Evolutionary conservation across 2,329 filamentous ascomycete genomes (phyloP).

Genomic region (Diplodia mutila): DNA sequence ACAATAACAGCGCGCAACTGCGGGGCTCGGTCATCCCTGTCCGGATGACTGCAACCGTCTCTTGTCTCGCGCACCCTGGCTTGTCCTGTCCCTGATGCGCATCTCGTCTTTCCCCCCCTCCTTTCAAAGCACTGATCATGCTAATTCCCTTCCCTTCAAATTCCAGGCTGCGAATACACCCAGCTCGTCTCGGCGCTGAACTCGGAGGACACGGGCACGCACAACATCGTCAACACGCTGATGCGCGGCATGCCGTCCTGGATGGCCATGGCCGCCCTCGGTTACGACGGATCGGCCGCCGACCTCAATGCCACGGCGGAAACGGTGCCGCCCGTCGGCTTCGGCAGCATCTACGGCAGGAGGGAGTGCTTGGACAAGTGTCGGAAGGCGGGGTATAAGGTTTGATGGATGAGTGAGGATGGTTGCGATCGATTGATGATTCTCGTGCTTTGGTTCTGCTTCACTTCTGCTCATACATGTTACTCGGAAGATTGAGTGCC

Average conservation of each 20-base stretch:
- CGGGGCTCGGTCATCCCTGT: too few species aligned
- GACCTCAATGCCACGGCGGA: slow-evolving; percentile 38
- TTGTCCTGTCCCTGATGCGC: too few species aligned
- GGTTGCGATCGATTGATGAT: background rate
- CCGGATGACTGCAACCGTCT: too few species aligned
- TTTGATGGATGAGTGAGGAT: background rate
- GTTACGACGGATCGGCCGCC: slow-evolving; percentile 37
- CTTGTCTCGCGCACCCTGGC: too few species aligned
- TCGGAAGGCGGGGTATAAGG: slow-evolving; percentile 24
- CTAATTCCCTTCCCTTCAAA: background rate
- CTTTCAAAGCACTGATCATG: background rate
- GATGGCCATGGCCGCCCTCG: slow-evolving; percentile 51
- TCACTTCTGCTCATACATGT: background rate
- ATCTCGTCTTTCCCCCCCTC: too few species aligned
- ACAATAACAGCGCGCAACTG: too few species aligned
- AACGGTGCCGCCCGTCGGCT: slow-evolving; percentile 46
- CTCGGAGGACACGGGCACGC: slow-evolving; percentile 55
- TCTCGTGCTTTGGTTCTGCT: background rate
- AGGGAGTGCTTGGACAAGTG: slow-evolving; percentile 46
- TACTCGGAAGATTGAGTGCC: background rate
- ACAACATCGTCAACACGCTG: slow-evolving; percentile 52
- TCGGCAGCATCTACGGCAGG: slow-evolving; percentile 48
- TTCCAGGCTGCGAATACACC: slow-evolving; percentile 52
- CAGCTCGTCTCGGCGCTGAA: slow-evolving; percentile 56
- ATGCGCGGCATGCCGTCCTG: slow-evolving; percentile 44